These are phyloP conservation scores for Colletotrichum sp. DNA, from an alignment of 2,329 filamentous ascomycete genomes.

Conservation along the genomic window DNA sequence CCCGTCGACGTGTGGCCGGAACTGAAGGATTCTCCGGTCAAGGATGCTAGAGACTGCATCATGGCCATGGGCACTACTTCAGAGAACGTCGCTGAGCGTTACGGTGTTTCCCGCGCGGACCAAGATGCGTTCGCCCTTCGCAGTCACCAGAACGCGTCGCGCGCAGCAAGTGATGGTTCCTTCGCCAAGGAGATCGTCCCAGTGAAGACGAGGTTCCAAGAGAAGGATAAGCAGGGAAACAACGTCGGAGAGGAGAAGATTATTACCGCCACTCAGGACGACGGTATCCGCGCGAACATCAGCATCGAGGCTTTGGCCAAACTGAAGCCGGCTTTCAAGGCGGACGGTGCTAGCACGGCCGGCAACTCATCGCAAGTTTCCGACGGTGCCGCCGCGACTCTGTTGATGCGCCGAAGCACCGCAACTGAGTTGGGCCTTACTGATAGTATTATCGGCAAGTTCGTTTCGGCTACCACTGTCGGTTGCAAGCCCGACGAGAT, in stretches of 20 bases:
- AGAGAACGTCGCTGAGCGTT: slow-evolving; percentile 85
- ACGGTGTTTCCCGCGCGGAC: slow-evolving; percentile 74
- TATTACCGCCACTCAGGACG: slow-evolving; percentile 77
- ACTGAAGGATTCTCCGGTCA: slow-evolving; percentile 65
- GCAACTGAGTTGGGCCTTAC: slow-evolving; percentile 75
- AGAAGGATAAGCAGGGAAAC: slow-evolving; percentile 65
- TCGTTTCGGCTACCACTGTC: slow-evolving; percentile 75
- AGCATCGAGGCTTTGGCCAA: slow-evolving; percentile 73
- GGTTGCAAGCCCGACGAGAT: slow-evolving; percentile 92
- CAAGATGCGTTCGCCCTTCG: slow-evolving; percentile 84
- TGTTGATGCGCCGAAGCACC: slow-evolving; percentile 85
- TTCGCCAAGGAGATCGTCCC: slow-evolving; percentile 84
- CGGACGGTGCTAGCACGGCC: slow-evolving; percentile 78
- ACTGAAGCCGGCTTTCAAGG: slow-evolving; percentile 85
- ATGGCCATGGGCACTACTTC: slow-evolving; percentile 94
- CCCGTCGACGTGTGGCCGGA: slow-evolving; percentile 81
- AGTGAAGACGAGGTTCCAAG: slow-evolving; percentile 73
- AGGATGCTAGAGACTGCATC: slow-evolving; percentile 83
- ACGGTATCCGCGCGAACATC: slow-evolving; percentile 77
- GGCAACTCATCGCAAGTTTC: slow-evolving; percentile 88
- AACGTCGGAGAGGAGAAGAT: slow-evolving; percentile 60
- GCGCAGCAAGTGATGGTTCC: slow-evolving; percentile 69
- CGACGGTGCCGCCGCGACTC: slow-evolving; percentile 83
- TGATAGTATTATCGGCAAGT: slow-evolving; percentile 78
- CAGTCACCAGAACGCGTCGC: slow-evolving; percentile 75